phyloP scores from a whole-genome alignment of 2,329 filamentous ascomycete genomes.

The Claviceps humidiphila region DNA sequence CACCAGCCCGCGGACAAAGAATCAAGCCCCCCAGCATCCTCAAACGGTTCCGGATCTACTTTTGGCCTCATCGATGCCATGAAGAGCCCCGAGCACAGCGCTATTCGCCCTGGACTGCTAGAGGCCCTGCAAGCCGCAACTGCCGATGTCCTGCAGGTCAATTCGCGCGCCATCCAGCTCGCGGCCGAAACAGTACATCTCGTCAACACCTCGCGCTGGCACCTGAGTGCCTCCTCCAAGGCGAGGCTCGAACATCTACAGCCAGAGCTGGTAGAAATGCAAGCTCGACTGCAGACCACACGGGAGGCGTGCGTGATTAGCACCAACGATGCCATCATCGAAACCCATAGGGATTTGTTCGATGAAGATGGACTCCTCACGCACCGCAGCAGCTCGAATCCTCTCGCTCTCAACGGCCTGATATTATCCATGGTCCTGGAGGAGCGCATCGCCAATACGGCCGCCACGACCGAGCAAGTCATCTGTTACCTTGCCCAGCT shows the following conservation, averaged over 20 bases:
- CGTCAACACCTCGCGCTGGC: constrained; percentile 19
- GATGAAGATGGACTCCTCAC: constrained; percentile 26
- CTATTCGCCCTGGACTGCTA: constrained; percentile 18
- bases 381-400: constrained; percentile 8
- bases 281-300: constrained; percentile 15
- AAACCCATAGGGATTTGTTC: constrained; percentile 26
- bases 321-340: constrained; percentile 27
- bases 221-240: constrained; percentile 10
- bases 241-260: constrained; percentile 11
- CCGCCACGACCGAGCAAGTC: constrained; percentile 18
- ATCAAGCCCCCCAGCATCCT: constrained; percentile 6
- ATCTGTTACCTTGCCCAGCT: constrained; percentile 24
- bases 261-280: constrained; percentile 9
- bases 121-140: constrained; percentile 19
- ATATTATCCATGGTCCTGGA: constrained; percentile 33
- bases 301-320: constrained; percentile 15
- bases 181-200: constrained; percentile 13
- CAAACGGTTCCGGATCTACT: constrained; percentile 5
- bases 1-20: constrained; percentile 2
- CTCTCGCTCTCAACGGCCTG: constrained; percentile 24
- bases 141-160: constrained; percentile 12
- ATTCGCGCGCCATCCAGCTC: constrained; percentile 13
- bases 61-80: constrained; percentile 23
- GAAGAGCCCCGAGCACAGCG: constrained; percentile 21
- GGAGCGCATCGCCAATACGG: constrained; percentile 23